Conservation (phyloP, 768 basidiomycete species). For the button mushroom (Agaricus bisporus) region DNA sequence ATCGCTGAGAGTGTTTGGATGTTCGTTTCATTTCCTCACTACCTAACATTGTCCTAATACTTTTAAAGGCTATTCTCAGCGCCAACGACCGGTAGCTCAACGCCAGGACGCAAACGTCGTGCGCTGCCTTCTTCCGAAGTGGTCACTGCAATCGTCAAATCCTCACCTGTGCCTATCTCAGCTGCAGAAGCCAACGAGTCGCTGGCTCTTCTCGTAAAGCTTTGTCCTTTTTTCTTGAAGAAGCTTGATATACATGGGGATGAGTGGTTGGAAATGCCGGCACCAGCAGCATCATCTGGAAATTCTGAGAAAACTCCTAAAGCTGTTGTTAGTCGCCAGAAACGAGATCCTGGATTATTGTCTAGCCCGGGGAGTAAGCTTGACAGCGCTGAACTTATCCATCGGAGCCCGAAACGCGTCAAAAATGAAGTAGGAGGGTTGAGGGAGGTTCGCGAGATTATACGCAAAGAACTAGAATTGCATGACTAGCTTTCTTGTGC, state of each 20-base stretch:
- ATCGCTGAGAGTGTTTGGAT: slow-evolving; percentile 90
- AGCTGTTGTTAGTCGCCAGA: slow-evolving; percentile 34
- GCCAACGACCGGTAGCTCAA: slow-evolving; percentile 42
- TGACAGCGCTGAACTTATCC: slow-evolving; percentile 57
- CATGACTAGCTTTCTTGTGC: slow-evolving; percentile 42
- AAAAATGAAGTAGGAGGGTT: slow-evolving; percentile 68
- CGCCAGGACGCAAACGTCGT: slow-evolving; percentile 62
- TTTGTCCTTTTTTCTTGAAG: slow-evolving; percentile 80
- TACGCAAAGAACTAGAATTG: slow-evolving; percentile 70
- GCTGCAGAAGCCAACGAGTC: slow-evolving; percentile 74
- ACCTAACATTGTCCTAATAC: not conserved
- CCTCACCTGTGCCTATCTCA: slow-evolving; percentile 76
- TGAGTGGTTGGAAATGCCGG: slow-evolving; percentile 61
- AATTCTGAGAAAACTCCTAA: slow-evolving; percentile 8
- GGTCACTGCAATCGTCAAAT: slow-evolving; percentile 64
- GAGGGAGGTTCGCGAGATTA: slow-evolving; percentile 76
- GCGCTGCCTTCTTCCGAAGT: slow-evolving; percentile 66
- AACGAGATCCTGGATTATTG: slow-evolving; percentile 29
- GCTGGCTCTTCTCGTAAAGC: slow-evolving; percentile 51
- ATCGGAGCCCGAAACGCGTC: slow-evolving; percentile 67
- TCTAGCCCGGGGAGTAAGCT: slow-evolving; percentile 46
- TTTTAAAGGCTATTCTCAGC: slow-evolving; percentile 64
- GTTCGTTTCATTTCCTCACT: slow-evolving; percentile 35
- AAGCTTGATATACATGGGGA: slow-evolving; percentile 53
- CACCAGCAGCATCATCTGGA: slow-evolving; percentile 26